Percentiles rank a stretch among this genome's conserved stretches.
Conservation (phyloP, 306 rosid genomes). For the Sindora glabra region DNA sequence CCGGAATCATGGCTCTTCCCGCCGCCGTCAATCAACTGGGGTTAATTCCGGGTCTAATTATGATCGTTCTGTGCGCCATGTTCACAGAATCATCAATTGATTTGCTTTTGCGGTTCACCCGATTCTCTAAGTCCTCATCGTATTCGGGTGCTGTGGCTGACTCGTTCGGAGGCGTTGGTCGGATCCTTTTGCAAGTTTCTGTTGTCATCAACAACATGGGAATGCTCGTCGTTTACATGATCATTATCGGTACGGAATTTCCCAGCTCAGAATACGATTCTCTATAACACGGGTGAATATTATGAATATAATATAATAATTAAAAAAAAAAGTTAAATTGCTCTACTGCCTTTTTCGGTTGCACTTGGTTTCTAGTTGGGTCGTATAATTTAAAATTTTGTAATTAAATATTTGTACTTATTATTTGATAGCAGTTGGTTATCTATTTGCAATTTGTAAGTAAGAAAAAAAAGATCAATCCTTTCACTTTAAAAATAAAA, state of each 20-base stretch:
- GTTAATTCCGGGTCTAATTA: constrained; percentile 33
- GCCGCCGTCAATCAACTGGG: constrained; percentile 57
- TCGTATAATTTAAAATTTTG: too few relatives aligned
- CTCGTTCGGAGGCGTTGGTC: constrained; percentile 45
- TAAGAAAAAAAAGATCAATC: too few relatives aligned
- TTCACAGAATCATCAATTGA: constrained; percentile 47
- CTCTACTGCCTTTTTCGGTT: too few relatives aligned
- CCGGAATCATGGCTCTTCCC: constrained; percentile 77
- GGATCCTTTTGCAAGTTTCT: constrained; percentile 43
- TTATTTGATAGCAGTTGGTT: too few relatives aligned
- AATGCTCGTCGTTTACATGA: constrained; percentile 77
- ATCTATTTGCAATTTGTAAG: too few relatives aligned
- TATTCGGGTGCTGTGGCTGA: constrained; percentile 45
- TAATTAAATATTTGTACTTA: too few relatives aligned
- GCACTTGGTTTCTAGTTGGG: too few relatives aligned
- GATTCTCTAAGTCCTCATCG: constrained; percentile 50
- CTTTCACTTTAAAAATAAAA: too few relatives aligned
- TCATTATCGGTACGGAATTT: constrained; percentile 44
- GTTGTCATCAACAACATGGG: constrained; percentile 53
- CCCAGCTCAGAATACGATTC: background rate
- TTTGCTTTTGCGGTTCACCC: constrained; percentile 47
- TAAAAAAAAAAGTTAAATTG: too few relatives aligned
- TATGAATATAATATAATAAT: too few relatives aligned
- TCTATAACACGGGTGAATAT: too few relatives aligned
- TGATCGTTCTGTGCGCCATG: constrained; percentile 40